Evolutionary conservation across 495 filamentous ascomycete genomes (phyloP), one percentile per base, ranked within the genome.

Genomic region (Neurospora sp.): DNA sequence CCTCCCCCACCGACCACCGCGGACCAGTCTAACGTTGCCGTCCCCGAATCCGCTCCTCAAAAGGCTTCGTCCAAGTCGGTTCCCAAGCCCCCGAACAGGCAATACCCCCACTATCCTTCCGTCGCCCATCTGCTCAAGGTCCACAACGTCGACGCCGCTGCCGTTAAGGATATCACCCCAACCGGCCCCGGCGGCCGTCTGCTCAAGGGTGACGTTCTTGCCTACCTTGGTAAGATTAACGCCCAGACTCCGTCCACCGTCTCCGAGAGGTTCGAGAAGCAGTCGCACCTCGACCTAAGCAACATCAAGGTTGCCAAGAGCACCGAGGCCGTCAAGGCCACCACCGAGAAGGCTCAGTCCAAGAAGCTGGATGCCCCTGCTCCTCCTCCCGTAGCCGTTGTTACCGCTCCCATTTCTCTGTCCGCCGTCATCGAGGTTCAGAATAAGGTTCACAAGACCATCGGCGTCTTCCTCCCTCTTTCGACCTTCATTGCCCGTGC

Each of bases 151-250:
- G 85, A 91, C 59, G 85, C 88, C 69, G 89, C 89, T 35, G 92
- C 91, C 73, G 82, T 91, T 39, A 86, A 90, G 80, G 90, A 91
- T 77, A 98, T 99, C 79, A 91, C 89, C 27, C 90, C 93, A 10
- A 94, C 91, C 38, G 96, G 96, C 17, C 96, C 96, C 41, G 92
- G 90, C 80, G 94, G 94, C 68, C 90, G 96, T 68, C 85, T 99
- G 53, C 86, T 99, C 41, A 99, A 99, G 83, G 96, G 96, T 68
- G 96, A 99, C 79, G 93, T 99, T 9, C 88, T 99, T 61, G 94
- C 94, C 40, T 96, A 95, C 79, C 83, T 98, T 16, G 96, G 96
- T 69, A 83, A 82, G 71, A 92, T 97, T 76, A 81, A 90, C 61
- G 81, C 89, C 48, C 83, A 88, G 31, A 92, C 92, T 76, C 90